A percentile compares a stretch with the other conserved stretches of the same genome.
Evolutionary conservation across 2,329 filamentous ascomycete species (phyloP).

Genomic region (Bertia moriformis): DNA sequence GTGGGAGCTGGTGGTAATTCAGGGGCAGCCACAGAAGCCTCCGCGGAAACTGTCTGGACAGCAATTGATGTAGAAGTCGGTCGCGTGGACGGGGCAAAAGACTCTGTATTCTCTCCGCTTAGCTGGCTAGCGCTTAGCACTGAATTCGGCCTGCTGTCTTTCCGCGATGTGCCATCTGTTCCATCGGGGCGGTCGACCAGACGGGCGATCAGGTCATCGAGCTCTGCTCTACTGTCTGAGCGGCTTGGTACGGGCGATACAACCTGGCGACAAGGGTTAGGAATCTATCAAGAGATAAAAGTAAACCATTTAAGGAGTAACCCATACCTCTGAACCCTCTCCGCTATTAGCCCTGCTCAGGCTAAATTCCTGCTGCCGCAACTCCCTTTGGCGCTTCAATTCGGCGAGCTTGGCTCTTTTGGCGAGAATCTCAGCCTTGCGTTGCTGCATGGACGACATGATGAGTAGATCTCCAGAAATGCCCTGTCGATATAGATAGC

Average conservation of each 20-base stretch:
- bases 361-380: constrained; percentile 63
- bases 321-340: constrained; percentile 1
- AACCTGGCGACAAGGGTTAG: too few species aligned
- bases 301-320: background rate
- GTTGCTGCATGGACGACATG: constrained; percentile 46
- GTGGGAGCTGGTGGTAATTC: background rate
- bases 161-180: constrained; percentile 34
- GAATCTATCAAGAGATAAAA: background rate
- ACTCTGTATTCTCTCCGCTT: constrained; percentile 60
- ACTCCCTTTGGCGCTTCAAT: constrained; percentile 80
- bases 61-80: constrained; percentile 8
- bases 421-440: constrained; percentile 87
- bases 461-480: background rate
- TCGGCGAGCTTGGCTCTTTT: constrained; percentile 96
- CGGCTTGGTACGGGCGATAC: background rate
- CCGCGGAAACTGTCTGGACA: background rate
- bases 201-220: constrained; percentile 38
- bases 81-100: constrained; percentile 28
- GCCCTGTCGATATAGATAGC: background rate
- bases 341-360: constrained; percentile 20
- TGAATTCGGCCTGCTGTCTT: constrained; percentile 70
- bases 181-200: constrained; percentile 48
- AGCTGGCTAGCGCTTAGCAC: constrained; percentile 70
- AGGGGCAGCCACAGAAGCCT: background rate
- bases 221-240: constrained; percentile 1